Evolutionary conservation across 345 rosid species (phyloP), one percentile per base, ranked within the genome.

Genomic region (Melastoma malabathricum): DNA sequence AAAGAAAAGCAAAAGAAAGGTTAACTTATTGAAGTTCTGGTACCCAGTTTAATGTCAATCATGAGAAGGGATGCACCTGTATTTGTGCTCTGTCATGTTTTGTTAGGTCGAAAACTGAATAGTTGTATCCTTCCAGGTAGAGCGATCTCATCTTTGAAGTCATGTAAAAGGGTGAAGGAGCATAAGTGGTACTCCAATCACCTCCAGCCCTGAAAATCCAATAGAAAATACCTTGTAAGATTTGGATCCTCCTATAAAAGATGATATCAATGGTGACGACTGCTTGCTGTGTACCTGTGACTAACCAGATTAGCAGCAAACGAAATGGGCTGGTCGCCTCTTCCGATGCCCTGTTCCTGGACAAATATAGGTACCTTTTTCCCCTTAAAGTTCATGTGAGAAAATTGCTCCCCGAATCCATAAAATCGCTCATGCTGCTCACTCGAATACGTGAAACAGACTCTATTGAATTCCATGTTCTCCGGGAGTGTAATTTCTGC

Each of bases 331-430:
- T 82, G 90, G 56, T 82, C 90, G 46, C 86, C 90, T 67, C 90
- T 79, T 50, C 90, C 90, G 61, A 82, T 79, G 27, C 90, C 90
- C 62, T 82, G 86, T 60, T 82, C 90, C 57, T 82, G 90, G 65
- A 82, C 90, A 29, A 82, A 68, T 59, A 82, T 76, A 20, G 86
- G 90, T 10, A 82, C 81, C 66, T 75, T 68, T 73, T 71, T 79
- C 25, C 90, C 83, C 61, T 82, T 82, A 52, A 82, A 79, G 52
- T 82, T 66, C 86, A 82, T 76, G 47, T 71, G 73, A 53, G 90
- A 79, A 63, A 82, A 82, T 61, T 82, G 90, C 72, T 82, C 85
- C n/a, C 83, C 85, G 27, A 79, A 82, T 17, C 86, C 86, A 16
- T 72, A 82, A 68, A 82, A 74, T 51, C 72, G 74, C 58, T 82